Evolutionary conservation across 176 grass and related monocot species (phyloP).

Genomic region (Oryza punctata): DNA sequence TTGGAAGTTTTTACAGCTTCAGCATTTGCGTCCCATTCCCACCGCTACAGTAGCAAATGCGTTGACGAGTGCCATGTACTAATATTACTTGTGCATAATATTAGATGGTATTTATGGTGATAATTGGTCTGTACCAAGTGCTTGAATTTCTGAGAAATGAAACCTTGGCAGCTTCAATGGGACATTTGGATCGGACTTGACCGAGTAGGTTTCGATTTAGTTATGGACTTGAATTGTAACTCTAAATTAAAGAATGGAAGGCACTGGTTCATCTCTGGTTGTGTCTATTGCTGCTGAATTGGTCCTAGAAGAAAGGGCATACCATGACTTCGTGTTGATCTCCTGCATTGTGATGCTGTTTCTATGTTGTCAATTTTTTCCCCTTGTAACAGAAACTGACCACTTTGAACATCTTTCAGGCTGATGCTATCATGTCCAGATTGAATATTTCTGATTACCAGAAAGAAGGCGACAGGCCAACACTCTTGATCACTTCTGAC

Average conservation of each 20-base stretch:
- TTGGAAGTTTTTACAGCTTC: not conserved
- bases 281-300: not conserved
- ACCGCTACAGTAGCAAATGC: not conserved
- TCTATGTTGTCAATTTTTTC: not conserved
- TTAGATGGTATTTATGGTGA: not conserved
- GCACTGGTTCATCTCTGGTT: not conserved
- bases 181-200: not conserved
- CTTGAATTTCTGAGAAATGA: not conserved
- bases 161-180: not conserved
- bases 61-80: not conserved
- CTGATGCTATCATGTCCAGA: slow-evolving; percentile 89
- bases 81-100: not conserved
- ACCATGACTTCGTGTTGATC: not conserved
- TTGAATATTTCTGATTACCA: slow-evolving; percentile 66
- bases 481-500: slow-evolving; percentile 89
- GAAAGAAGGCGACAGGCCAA: slow-evolving; percentile 59
- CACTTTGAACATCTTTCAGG: slow-evolving; percentile 51
- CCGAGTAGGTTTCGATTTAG: not conserved
- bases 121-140: not conserved
- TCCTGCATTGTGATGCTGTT: not conserved
- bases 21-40: not conserved
- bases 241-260: not conserved
- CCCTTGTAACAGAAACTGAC: not conserved
- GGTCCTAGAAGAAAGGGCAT: not conserved
- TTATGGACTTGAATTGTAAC: not conserved